Evolutionary conservation across 2,329 filamentous ascomycete genomes (phyloP).

Genomic region (Colletotrichum scovillei): DNA sequence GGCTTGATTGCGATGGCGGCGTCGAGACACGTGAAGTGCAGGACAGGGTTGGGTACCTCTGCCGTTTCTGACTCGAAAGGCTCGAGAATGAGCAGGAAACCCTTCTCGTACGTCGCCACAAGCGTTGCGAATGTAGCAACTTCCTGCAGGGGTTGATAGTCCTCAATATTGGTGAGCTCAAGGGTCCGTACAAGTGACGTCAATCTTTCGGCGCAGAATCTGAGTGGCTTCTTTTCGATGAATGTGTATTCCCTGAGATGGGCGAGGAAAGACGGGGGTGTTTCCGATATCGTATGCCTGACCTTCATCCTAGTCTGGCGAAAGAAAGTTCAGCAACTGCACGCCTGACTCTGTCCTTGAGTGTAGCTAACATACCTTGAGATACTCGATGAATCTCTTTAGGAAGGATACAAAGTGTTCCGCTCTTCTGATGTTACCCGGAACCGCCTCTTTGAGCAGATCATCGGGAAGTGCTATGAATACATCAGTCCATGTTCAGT

Average conservation of each 20-base stretch:
- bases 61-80: constrained; percentile 96
- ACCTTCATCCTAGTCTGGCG: constrained; percentile 94
- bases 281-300: constrained; percentile 96
- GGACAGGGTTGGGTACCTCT: constrained; percentile 94
- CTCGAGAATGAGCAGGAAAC: constrained; percentile 95
- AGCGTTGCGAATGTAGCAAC: constrained; percentile 97
- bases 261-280: constrained; percentile 90
- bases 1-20: constrained; percentile 98
- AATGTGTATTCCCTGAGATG: constrained; percentile 97
- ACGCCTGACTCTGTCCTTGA: too few relatives aligned
- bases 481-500: constrained; percentile 35
- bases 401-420: constrained; percentile 97
- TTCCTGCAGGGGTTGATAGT: constrained; percentile 96
- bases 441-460: constrained; percentile 92
- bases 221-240: constrained; percentile 94
- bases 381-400: constrained; percentile 96
- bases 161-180: constrained; percentile 97
- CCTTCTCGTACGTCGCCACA: constrained; percentile 95
- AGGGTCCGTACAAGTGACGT: constrained; percentile 95
- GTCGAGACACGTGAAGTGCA: constrained; percentile 97
- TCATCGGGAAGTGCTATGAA: constrained; percentile 87
- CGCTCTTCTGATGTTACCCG: constrained; percentile 93
- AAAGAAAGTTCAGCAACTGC: background rate
- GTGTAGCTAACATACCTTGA: constrained; percentile 68
- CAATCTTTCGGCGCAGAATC: constrained; percentile 94